A percentile compares a stretch with the other conserved stretches of the same genome.
These are phyloP conservation scores for Cetradonia linearis DNA, from an alignment of 495 filamentous ascomycete species.

Conservation along the genomic window DNA sequence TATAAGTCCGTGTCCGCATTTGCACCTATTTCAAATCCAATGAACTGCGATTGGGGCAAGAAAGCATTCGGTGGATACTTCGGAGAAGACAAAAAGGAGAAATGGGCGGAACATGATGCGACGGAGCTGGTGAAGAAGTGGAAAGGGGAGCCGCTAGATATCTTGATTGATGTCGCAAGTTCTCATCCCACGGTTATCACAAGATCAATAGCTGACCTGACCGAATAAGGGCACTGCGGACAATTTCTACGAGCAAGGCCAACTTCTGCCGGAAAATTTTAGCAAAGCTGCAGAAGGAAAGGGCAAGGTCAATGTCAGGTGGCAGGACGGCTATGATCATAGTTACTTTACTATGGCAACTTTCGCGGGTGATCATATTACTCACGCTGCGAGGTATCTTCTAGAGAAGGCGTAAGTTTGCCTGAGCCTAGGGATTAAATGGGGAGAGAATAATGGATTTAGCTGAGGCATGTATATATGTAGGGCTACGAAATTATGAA, in stretches of 20 bases:
- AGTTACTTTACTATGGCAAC: conserved; percentile 89
- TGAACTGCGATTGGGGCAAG: conserved; percentile 80
- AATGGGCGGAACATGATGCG: conserved; percentile 86
- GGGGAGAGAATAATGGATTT: too few relatives aligned
- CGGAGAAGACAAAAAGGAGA: conserved; percentile 55
- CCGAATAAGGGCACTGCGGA: conserved; percentile 64
- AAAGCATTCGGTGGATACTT: conserved; percentile 93
- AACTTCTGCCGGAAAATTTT: conserved; percentile 90
- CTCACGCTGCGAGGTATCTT: conserved; percentile 80
- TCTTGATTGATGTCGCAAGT: conserved; percentile 72
- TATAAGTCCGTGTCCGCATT: conserved; percentile 84
- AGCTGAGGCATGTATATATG: conserved; percentile 4
- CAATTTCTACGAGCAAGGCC: conserved; percentile 89
- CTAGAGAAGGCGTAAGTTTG: conserved; percentile 23
- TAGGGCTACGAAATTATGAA: conserved; percentile 4
- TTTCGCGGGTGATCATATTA: conserved; percentile 83
- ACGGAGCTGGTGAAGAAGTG: conserved; percentile 75
- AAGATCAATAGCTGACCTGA: not conserved
- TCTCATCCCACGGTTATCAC: not conserved
- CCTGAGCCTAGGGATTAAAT: not conserved
- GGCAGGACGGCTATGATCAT: conserved; percentile 91
- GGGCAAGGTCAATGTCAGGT: conserved; percentile 60
- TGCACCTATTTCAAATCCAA: conserved; percentile 85
- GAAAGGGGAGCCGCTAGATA: conserved; percentile 54
- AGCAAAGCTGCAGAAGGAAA: conserved; percentile 66